phyloP scores from a whole-genome alignment of 2,329 filamentous ascomycete species.

The Arthrobotrys musiformis region DNA sequence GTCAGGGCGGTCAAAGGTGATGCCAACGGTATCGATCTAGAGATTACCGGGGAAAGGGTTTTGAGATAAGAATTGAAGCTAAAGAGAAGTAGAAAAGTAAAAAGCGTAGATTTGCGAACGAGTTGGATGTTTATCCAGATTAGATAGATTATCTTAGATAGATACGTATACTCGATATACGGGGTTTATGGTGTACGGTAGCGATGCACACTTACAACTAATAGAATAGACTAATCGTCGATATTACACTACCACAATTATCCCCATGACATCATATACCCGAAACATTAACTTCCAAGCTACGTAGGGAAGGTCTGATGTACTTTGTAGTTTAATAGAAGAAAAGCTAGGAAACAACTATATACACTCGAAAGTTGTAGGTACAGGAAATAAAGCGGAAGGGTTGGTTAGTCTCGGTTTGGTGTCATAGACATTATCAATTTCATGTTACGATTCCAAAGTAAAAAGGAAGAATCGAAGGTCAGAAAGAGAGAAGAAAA shows the following conservation, averaged over 20 bases:
- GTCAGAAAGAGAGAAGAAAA: not conserved
- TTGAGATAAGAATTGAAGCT: no score
- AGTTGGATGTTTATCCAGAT: not conserved
- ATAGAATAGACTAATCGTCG: no score
- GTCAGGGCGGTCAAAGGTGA: constrained; percentile 72
- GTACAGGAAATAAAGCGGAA: constrained; percentile 40
- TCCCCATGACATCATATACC: no score
- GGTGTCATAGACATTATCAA: constrained; percentile 52
- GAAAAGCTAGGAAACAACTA: constrained; percentile 27
- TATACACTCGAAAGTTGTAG: constrained; percentile 42
- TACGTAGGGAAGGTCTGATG: not conserved
- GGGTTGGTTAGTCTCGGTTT: constrained; percentile 18
- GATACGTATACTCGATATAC: not conserved
- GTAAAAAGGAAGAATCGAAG: not conserved
- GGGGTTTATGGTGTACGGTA: not conserved
- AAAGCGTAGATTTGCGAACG: not conserved
- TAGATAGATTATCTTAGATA: not conserved
- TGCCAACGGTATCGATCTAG: constrained; percentile 67
- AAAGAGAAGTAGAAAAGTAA: no score
- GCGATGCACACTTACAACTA: not conserved
- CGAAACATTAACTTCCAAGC: not conserved
- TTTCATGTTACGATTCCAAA: constrained; percentile 26
- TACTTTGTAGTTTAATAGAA: not conserved
- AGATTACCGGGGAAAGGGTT: constrained; percentile 45
- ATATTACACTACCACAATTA: no score